A percentile compares a stretch with the other conserved stretches of the same genome.
Evolutionary conservation across 108 stramenopile genomes (phyloP).

Genomic region (Parmales sp.): DNA sequence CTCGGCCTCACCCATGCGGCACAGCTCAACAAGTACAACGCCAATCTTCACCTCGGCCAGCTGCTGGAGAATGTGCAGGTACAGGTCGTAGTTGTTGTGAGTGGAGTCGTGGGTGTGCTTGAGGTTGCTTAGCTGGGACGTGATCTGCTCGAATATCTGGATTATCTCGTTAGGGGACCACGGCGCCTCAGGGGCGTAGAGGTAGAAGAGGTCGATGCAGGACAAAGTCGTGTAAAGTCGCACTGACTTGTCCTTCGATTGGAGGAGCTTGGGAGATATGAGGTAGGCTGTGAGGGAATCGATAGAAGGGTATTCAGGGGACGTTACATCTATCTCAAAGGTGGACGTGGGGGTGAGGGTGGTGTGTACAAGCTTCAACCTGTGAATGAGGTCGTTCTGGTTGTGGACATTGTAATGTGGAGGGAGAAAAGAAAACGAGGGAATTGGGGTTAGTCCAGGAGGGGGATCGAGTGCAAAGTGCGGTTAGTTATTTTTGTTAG

Average conservation of each 20-base stretch:
- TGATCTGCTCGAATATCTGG: slow-evolving; percentile 52
- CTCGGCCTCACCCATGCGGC: slow-evolving; percentile 21
- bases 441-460: no score
- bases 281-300: not conserved
- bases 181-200: slow-evolving; percentile 70
- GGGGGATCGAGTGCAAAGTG: no score
- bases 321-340: no score
- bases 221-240: slow-evolving; percentile 50
- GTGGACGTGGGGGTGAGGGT: no score
- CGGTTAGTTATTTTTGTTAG: no score
- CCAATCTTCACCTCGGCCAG: slow-evolving; percentile 66
- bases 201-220: slow-evolving; percentile 60
- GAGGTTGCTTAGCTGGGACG: slow-evolving; percentile 62
- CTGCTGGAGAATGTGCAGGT: slow-evolving; percentile 53
- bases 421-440: no score
- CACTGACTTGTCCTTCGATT: slow-evolving; percentile 56
- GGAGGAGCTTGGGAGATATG: slow-evolving; percentile 14
- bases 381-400: no score
- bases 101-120: slow-evolving; percentile 27
- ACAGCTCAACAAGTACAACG: slow-evolving; percentile 60
- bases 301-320: not conserved
- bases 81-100: slow-evolving; percentile 38
- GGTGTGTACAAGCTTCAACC: no score
- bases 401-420: no score
- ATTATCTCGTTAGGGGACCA: slow-evolving; percentile 54